These are phyloP conservation scores for Rhodotorula sp. DNA, from an alignment of 1,284 basidiomycete genomes.

Conservation along the genomic window DNA sequence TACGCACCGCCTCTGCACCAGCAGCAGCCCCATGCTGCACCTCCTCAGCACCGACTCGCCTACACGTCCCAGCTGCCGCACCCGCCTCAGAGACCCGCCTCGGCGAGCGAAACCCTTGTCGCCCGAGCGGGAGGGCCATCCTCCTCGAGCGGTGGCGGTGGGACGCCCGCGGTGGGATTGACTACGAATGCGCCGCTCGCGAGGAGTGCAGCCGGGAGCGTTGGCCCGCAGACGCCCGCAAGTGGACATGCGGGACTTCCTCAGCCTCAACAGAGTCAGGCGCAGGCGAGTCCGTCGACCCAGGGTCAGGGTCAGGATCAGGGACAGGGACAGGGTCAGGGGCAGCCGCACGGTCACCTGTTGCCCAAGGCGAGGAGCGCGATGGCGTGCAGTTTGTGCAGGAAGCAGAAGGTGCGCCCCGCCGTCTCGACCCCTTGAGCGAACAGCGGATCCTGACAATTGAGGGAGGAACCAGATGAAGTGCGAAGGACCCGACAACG, in stretches of 20 bases:
- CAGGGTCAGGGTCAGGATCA: too few species aligned
- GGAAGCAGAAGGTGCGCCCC: constrained; percentile 22
- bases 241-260: too few species aligned
- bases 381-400: constrained; percentile 30
- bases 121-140: too few species aligned
- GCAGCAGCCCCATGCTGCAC: not conserved
- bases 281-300: not conserved
- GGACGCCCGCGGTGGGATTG: too few species aligned
- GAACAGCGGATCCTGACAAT: not conserved
- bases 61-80: not conserved
- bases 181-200: too few species aligned
- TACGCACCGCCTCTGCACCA: too few species aligned
- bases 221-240: too few species aligned
- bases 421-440: not conserved
- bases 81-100: not conserved
- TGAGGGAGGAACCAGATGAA: constrained; percentile 24
- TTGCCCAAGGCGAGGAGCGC: constrained; percentile 27
- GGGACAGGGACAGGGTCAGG: too few species aligned
- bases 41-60: not conserved
- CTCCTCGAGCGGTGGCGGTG: too few species aligned
- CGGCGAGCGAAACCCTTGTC: too few species aligned
- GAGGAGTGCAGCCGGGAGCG: too few species aligned
- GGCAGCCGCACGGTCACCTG: too few species aligned
- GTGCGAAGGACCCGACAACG: constrained; percentile 33
- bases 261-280: not conserved